phyloP scores from a whole-genome alignment of 2,329 filamentous ascomycete genomes.

The Zymoseptoria crescenta region DNA sequence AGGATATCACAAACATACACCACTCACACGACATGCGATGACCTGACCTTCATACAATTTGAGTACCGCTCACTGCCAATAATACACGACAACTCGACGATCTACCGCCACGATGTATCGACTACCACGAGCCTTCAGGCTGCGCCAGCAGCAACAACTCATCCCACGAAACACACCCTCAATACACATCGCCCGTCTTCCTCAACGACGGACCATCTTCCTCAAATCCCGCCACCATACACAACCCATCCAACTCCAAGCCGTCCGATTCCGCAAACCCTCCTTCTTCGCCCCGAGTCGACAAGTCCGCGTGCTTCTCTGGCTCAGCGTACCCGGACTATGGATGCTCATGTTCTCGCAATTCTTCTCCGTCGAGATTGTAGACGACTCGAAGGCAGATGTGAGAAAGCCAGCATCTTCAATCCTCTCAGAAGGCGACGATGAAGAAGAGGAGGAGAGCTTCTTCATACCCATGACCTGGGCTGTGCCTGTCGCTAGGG shows the following conservation, averaged over 20 bases:
- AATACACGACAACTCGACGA: background rate
- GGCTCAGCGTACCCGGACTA: background rate
- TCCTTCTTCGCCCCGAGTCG: conserved; percentile 9
- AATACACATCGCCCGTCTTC: background rate
- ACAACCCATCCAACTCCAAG: background rate
- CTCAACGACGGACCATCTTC: background rate
- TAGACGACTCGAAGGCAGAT: background rate
- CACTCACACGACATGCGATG: background rate
- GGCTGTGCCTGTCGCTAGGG: conserved; percentile 34
- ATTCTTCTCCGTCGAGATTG: background rate
- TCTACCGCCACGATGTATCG: conserved; percentile 18
- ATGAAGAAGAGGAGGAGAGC: conserved; percentile 26
- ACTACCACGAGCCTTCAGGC: conserved; percentile 22
- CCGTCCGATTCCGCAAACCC: conserved; percentile 8
- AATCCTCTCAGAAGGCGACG: conserved; percentile 18
- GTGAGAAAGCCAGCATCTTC: conserved; percentile 4
- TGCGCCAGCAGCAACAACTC: conserved; percentile 20
- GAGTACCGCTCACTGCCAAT: background rate
- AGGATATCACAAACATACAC: background rate
- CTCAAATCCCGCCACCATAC: background rate
- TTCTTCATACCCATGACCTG: conserved; percentile 45
- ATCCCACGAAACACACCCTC: background rate
- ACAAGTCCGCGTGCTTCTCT: background rate
- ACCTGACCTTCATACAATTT: background rate
- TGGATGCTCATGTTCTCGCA: background rate